Base-by-base conservation (phyloP, 163 green algal species). In the Volvox carteri region DNA sequence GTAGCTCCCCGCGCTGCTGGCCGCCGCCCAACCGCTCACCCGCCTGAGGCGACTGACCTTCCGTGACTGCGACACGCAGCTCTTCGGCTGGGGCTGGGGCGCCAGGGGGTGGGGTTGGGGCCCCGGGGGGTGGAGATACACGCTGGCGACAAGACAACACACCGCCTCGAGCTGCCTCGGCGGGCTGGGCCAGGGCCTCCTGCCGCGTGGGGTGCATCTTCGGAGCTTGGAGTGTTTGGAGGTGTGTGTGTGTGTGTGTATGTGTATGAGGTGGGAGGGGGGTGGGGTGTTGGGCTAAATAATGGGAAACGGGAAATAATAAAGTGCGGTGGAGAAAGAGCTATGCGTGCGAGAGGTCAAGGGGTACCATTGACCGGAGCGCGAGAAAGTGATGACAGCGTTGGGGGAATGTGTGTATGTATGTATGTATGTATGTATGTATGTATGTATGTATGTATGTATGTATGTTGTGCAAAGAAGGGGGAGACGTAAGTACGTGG, bases 351-450 rank as follows among this genome's bases (percentile, higher is more conserved):
- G n/a, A n/a, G n/a, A n/a, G n/a, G n/a, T n/a, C n/a, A n/a, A n/a
- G n/a, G n/a, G n/a, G n/a, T n/a, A n/a, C n/a, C n/a, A n/a, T n/a
- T n/a, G n/a, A n/a, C n/a, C n/a, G n/a, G n/a, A n/a, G n/a, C n/a
- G n/a, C n/a, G n/a, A n/a, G n/a, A n/a, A n/a, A n/a, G n/a, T n/a
- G n/a, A n/a, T n/a, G n/a, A n/a, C n/a, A n/a, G n/a, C n/a, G n/a
- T n/a, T n/a, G n/a, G n/a, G n/a, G n/a, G n/a, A n/a, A 78, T 56
- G 41, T 54, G 70, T 78, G 70, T 54, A 78, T 78, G 37, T 78
- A n/a, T 54, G 41, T 78, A 39, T 78, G 37, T 78, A 39, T 78
- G 70, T 78, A 9, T 78, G 70, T 78, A n/a, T 78, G 70, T 78
- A 37, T 35, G 70, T 52, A 9, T 21, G 62, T 73, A 39, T 41